Conservation (phyloP, 257 asterid species). For the Galeopsis tetrahit region DNA sequence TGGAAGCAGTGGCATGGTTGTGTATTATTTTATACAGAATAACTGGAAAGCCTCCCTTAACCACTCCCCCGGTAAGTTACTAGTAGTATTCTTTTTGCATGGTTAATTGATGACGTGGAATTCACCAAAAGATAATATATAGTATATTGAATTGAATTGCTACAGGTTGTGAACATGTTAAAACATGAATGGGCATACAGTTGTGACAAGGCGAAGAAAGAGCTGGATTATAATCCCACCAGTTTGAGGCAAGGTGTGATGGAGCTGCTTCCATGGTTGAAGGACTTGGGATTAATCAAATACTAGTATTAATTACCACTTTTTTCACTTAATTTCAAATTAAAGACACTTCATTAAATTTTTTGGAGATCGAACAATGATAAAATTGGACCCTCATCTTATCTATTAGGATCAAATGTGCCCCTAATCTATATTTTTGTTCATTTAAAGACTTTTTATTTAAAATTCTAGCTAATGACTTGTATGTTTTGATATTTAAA, state of each 20-base stretch:
- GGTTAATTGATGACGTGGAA: too few relatives aligned
- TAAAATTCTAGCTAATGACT: too few relatives aligned
- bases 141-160: conserved; percentile 1
- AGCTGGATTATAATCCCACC: conserved; percentile 79
- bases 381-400: too few relatives aligned
- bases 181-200: conserved; percentile 87
- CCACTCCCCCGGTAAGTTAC: conserved; percentile 78
- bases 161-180: conserved; percentile 65
- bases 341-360: too few relatives aligned
- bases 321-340: too few relatives aligned
- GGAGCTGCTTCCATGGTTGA: conserved; percentile 88
- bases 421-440: too few relatives aligned
- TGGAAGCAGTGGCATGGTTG: conserved; percentile 67
- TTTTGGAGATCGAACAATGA: too few relatives aligned
- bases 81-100: too few relatives aligned
- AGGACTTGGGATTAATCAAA: conserved; percentile 61
- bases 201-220: conserved; percentile 80
- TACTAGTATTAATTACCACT: conserved; percentile 39
- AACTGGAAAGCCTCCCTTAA: conserved; percentile 79
- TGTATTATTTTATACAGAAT: conserved; percentile 64
- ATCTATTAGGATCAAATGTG: too few relatives aligned
- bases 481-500: too few relatives aligned
- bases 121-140: too few relatives aligned
- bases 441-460: too few relatives aligned
- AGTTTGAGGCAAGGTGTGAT: conserved; percentile 72